phyloP scores from a whole-genome alignment of 2,329 filamentous ascomycete genomes.

The Paraphoma sp. region DNA sequence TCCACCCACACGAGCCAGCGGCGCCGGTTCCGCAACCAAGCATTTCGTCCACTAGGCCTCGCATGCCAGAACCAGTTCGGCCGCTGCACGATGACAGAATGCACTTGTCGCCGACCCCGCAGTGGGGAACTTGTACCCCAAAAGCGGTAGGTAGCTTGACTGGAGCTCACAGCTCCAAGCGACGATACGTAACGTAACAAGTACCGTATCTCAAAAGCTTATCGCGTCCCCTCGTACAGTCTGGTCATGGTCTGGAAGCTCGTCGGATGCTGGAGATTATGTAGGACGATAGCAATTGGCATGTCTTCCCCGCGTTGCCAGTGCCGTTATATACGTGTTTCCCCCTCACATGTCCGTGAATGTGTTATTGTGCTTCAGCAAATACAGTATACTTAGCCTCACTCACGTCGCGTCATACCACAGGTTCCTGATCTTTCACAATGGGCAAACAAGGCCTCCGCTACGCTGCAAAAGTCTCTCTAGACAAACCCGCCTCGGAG shows the following conservation, averaged over 20 bases:
- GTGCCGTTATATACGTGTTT: constrained; percentile 17
- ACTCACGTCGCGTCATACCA: not conserved
- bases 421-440: not conserved
- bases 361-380: not conserved
- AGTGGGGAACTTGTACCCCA: constrained; percentile 36
- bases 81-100: constrained; percentile 33
- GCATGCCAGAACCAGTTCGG: constrained; percentile 9
- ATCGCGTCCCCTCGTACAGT: constrained; percentile 37
- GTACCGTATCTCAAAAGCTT: constrained; percentile 40
- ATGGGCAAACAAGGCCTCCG: constrained; percentile 67
- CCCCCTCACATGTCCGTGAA: constrained; percentile 6
- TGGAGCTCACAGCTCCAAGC: constrained; percentile 17
- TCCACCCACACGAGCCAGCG: not conserved
- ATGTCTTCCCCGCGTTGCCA: constrained; percentile 23
- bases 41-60: not conserved
- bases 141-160: constrained; percentile 27
- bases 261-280: constrained; percentile 20
- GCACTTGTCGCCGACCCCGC: constrained; percentile 35
- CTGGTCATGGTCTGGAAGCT: constrained; percentile 10
- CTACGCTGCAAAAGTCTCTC: constrained; percentile 74
- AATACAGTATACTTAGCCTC: not conserved
- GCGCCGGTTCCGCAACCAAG: constrained; percentile 1
- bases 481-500: constrained; percentile 73
- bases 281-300: constrained; percentile 27
- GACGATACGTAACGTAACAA: constrained; percentile 46